A percentile compares a stretch with the other conserved stretches of the same genome.
phyloP scores from a whole-genome alignment of 352 stramenopile species.

The Aphanomyces euteiches region DNA sequence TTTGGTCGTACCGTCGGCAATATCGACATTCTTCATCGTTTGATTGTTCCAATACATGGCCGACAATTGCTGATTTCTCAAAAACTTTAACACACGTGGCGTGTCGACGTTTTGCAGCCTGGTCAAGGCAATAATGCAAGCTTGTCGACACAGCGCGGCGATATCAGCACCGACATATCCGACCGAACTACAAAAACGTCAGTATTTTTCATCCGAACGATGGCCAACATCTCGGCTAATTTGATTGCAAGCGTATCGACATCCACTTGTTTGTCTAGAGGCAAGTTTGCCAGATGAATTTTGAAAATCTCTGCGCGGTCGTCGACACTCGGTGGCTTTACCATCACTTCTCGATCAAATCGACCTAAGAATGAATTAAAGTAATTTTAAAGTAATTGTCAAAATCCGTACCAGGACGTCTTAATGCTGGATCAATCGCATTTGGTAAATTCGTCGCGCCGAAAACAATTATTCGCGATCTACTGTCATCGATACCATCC shows the following conservation, averaged over 20 bases:
- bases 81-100: slow-evolving; percentile 12
- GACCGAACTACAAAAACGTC: slow-evolving; percentile 48
- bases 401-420: slow-evolving; percentile 39
- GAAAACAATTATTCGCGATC: slow-evolving; percentile 91
- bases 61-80: slow-evolving; percentile 26
- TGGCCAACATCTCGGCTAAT: background rate
- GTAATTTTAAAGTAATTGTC: background rate
- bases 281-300: slow-evolving; percentile 49
- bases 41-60: slow-evolving; percentile 25
- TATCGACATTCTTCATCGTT: background rate
- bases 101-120: slow-evolving; percentile 33
- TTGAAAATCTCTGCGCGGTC: slow-evolving; percentile 61
- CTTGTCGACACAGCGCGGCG: slow-evolving; percentile 68
- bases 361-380: slow-evolving; percentile 37
- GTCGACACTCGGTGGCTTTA: slow-evolving; percentile 45
- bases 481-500: slow-evolving; percentile 82
- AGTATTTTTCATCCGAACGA: slow-evolving; percentile 33
- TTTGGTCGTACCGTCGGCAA: background rate
- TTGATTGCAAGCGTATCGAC: background rate
- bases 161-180: slow-evolving; percentile 83
- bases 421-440: slow-evolving; percentile 79
- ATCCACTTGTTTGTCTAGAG: slow-evolving; percentile 16
- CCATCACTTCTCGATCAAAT: slow-evolving; percentile 76
- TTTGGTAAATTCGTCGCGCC: slow-evolving; percentile 94
- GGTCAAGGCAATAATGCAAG: slow-evolving; percentile 58